Base-by-base conservation (phyloP, 208 protist genomes). In the Strigomonas culicis region DNA sequence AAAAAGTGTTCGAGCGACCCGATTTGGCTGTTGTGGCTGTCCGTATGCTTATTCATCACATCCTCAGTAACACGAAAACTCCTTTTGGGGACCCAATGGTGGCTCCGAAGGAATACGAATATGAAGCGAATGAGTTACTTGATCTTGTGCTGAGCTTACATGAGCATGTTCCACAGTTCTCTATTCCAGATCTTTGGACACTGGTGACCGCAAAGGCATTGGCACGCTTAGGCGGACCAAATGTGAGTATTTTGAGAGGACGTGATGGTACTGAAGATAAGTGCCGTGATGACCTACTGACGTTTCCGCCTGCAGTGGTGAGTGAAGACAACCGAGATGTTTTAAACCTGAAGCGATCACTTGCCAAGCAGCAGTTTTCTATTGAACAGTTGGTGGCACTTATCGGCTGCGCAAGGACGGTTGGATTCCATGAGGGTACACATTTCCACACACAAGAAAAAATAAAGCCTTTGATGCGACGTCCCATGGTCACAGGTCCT, bases 31-130 rank as follows among this genome's bases (percentile, higher is more conserved):
- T 93, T 15, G 86, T 79, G 1, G 76, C 79, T 0, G 86, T 95
- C 27, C 84, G 85, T 0, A 92, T 93, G 86, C 59, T 83, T 32
- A 47, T 88, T 41, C 86, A 93, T 62, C 86, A 95, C 52, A 74
- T 71, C 0, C 72, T 95, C 2, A 85, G 72, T n/a, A 75, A 78
- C 34, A 69, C 81, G 7, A 75, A 81, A 56, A 93, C 82, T 6
- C 90, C 90, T 2, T 95, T 95, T 75, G 90, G 80, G 11, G 63
- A 63, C 2, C 90, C 90, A 1, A 92, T 95, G 65, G 90, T 95
- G 15, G 86, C 79, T 31, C 86, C 90, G 6, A 52, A 67, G 8
- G 72, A 80, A 30, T 76, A 84, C 47, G 58, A 65, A 25, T 36
- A 67, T 10, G 86, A 93, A 41, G 86, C 83, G n/a, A 73, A 93